Percentiles rank a stretch among this genome's conserved stretches.
Evolutionary conservation across 2,329 filamentous ascomycete genomes (phyloP).

Genomic region (Xylariaceae sp.): DNA sequence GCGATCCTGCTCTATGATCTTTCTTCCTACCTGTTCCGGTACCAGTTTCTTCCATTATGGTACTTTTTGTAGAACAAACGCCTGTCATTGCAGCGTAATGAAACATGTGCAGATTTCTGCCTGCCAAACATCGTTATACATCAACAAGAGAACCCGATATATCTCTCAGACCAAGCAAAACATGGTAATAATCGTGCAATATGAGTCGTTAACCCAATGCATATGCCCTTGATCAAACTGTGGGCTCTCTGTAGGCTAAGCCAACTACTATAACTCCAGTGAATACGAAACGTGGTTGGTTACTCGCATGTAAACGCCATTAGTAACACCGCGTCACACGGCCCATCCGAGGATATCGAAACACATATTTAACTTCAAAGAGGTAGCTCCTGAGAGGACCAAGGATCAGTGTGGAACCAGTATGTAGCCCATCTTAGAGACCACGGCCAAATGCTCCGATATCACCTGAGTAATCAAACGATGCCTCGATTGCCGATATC

Average conservation of each 20-base stretch:
- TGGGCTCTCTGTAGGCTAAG: not conserved
- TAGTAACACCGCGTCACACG: not conserved
- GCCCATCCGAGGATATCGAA: not conserved
- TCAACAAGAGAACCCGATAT: not conserved
- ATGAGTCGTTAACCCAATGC: not conserved
- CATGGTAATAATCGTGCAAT: not conserved
- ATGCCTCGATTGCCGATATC: constrained; percentile 18
- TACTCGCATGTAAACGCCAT: not conserved
- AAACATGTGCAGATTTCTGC: constrained; percentile 3
- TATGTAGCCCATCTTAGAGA: not conserved
- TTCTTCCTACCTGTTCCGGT: constrained; percentile 1
- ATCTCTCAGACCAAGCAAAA: constrained; percentile 1
- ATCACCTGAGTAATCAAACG: not conserved
- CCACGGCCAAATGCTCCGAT: not conserved
- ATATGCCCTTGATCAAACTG: not conserved
- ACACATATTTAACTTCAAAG: not conserved
- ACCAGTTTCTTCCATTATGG: not conserved
- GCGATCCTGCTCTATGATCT: constrained; percentile 20
- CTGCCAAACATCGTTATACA: constrained; percentile 8
- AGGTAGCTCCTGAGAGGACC: not conserved
- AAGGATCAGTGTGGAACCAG: not conserved
- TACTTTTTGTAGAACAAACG: not conserved
- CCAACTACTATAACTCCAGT: not conserved
- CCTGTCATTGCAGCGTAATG: constrained; percentile 2
- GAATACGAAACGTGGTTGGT: not conserved